These are phyloP conservation scores for Botrytis hyacinthi DNA, from an alignment of 2,329 filamentous ascomycete species.

Conservation along the genomic window DNA sequence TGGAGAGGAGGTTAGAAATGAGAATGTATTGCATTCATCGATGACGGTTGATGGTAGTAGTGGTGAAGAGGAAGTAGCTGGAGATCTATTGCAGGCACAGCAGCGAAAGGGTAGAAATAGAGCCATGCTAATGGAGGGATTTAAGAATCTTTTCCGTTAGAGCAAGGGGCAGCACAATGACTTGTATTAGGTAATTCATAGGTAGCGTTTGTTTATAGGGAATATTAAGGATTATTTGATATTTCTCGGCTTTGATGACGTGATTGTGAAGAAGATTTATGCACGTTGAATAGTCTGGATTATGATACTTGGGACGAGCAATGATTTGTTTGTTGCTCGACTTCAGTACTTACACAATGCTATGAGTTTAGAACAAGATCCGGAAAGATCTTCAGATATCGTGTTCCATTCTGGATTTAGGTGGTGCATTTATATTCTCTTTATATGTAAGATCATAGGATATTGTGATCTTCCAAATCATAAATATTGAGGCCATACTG, in stretches of 20 bases:
- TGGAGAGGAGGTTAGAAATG: slow-evolving; percentile 33
- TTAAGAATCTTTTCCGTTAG: slow-evolving; percentile 37
- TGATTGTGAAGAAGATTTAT: not conserved
- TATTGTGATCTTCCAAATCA: not conserved
- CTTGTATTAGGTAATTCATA: not conserved
- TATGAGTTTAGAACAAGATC: not conserved
- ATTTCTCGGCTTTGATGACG: not conserved
- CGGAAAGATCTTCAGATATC: not conserved
- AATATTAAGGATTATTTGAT: not conserved
- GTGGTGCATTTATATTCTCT: not conserved
- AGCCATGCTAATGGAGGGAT: slow-evolving; percentile 31
- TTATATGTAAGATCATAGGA: not conserved
- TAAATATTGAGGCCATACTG: not conserved
- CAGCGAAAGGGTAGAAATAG: slow-evolving; percentile 29
- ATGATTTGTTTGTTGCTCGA: not conserved
- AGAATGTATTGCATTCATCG: slow-evolving; percentile 10
- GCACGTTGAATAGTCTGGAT: too few relatives aligned
- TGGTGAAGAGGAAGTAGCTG: not conserved
- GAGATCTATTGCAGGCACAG: slow-evolving; percentile 22
- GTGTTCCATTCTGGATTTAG: not conserved
- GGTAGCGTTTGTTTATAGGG: not conserved
- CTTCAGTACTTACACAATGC: not conserved
- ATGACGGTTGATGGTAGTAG: slow-evolving; percentile 22
- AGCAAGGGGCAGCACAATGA: too few relatives aligned
- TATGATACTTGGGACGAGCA: not conserved